Percentiles rank a stretch among this genome's conserved stretches.
Evolutionary conservation across 139 green algal genomes (phyloP).

Genomic region (Monoraphidium neglectum): DNA sequence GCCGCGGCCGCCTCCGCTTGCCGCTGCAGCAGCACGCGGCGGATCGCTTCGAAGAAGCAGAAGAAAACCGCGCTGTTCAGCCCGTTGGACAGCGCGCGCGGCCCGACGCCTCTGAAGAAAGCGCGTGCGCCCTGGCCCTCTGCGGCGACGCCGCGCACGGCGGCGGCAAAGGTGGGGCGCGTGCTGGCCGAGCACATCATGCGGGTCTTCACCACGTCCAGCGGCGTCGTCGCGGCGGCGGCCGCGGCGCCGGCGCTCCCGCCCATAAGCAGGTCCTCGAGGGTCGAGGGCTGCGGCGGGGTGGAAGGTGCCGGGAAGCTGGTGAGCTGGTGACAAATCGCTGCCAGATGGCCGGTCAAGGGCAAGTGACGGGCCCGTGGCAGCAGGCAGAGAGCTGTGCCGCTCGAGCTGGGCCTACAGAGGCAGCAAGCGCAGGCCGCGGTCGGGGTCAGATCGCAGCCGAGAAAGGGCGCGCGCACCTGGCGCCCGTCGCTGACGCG

Average conservation of each 20-base stretch:
- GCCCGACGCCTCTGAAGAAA: conserved; percentile 78
- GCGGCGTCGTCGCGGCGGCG: conserved; percentile 85
- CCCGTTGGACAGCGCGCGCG: conserved; percentile 80
- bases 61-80: conserved; percentile 94
- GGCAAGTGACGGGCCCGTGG: no score
- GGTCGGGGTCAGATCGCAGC: no score
- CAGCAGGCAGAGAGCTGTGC: no score
- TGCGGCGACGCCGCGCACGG: conserved; percentile 41
- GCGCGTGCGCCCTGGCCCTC: conserved; percentile 42
- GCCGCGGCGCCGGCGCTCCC: conserved; percentile 74
- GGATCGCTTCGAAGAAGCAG: conserved; percentile 87
- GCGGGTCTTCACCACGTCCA: conserved; percentile 96
- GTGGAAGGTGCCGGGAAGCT: neutral
- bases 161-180: conserved; percentile 62
- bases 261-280: conserved; percentile 88
- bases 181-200: conserved; percentile 87
- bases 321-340: no score
- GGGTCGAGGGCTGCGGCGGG: conserved; percentile 26
- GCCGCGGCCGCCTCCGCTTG: neutral
- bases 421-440: no score
- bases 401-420: no score
- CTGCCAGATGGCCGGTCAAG: no score
- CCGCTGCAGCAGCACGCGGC: conserved; percentile 21
- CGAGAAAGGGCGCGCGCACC: no score
- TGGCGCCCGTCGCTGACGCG: conserved; percentile 10